Evolutionary conservation across 352 stramenopile genomes (phyloP).

Genomic region (Globisporangium nagaii): DNA sequence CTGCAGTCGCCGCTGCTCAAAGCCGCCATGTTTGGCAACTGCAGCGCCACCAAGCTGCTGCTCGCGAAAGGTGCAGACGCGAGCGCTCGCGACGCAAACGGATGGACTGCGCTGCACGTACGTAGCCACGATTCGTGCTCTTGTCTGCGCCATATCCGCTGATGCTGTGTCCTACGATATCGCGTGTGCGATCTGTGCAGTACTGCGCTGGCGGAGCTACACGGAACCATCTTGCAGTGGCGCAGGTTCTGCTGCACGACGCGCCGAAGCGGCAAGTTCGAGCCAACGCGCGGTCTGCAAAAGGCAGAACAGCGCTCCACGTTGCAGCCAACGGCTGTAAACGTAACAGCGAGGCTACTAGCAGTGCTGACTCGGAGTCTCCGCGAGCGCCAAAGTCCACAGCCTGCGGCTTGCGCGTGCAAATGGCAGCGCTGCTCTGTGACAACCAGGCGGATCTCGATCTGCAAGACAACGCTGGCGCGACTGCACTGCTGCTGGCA

Average conservation of each 20-base stretch:
- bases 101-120: conserved; percentile 60
- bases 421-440: conserved; percentile 23
- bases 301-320: conserved; percentile 54
- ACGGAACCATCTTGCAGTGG: conserved; percentile 26
- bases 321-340: conserved; percentile 16
- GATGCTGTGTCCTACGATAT: not conserved
- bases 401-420: conserved; percentile 3
- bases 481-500: conserved; percentile 39
- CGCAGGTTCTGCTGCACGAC: conserved; percentile 23
- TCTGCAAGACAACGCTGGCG: conserved; percentile 24
- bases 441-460: conserved; percentile 28
- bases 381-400: not conserved
- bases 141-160: no score
- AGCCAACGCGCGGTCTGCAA: conserved; percentile 35
- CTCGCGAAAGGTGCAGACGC: conserved; percentile 31
- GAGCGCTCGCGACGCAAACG: conserved; percentile 40
- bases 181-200: no score
- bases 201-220: conserved; percentile 40
- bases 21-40: conserved; percentile 44
- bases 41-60: conserved; percentile 27
- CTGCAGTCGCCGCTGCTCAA: conserved; percentile 38
- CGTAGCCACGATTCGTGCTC: conserved; percentile 3
- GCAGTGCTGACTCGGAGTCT: not conserved
- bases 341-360: not conserved
- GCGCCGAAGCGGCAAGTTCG: conserved; percentile 10